Evolutionary conservation across 768 basidiomycete species (phyloP).

Genomic region (Suillus americanus): DNA sequence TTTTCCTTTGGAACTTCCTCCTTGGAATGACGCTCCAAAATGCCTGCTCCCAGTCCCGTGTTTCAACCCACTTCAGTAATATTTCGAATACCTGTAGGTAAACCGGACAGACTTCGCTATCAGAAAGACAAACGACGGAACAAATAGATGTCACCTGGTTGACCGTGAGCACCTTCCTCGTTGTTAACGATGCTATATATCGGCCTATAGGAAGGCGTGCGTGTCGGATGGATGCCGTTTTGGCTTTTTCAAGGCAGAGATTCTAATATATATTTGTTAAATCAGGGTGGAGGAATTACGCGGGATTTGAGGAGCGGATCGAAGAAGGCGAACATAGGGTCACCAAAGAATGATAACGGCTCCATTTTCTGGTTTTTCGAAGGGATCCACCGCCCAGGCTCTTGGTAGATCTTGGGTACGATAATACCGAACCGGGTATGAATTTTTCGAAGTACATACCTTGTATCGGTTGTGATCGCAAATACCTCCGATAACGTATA

Average conservation of each 20-base stretch:
- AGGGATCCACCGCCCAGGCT: background rate
- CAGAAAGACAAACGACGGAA: constrained; percentile 5
- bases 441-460: constrained; percentile 38
- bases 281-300: constrained; percentile 13
- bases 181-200: constrained; percentile 78
- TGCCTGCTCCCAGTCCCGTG: constrained; percentile 81
- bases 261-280: constrained; percentile 48
- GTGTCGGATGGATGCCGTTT: constrained; percentile 68
- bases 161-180: constrained; percentile 95
- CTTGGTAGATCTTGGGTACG: constrained; percentile 6
- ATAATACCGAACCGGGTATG: background rate
- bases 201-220: constrained; percentile 95
- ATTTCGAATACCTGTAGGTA: constrained; percentile 75
- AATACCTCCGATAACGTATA: constrained; percentile 94
- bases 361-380: background rate
- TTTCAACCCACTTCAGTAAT: constrained; percentile 85
- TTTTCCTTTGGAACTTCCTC: constrained; percentile 69
- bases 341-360: background rate
- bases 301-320: constrained; percentile 2
- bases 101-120: background rate
- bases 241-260: constrained; percentile 87
- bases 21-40: constrained; percentile 89
- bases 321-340: background rate
- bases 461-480: constrained; percentile 97
- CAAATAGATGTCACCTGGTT: constrained; percentile 62